These are phyloP conservation scores for Tylopilus sp. DNA, from an alignment of 768 basidiomycete species.

Conservation along the genomic window DNA sequence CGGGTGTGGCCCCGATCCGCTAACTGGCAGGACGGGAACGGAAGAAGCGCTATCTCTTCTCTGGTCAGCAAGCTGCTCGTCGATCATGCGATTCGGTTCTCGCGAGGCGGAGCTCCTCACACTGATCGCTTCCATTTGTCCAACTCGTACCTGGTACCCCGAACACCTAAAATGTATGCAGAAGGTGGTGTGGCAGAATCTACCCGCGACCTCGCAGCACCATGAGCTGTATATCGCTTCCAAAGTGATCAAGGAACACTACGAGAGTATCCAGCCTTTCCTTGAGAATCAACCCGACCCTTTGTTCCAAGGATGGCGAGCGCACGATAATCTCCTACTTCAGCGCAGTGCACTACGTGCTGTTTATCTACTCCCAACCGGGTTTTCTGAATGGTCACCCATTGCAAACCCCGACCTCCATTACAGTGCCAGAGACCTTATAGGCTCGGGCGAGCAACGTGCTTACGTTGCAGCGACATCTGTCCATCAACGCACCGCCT, in stretches of 20 bases:
- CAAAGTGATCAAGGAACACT: slow-evolving; percentile 29
- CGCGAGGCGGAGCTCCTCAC: slow-evolving; percentile 32
- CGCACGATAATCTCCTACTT: slow-evolving; percentile 7
- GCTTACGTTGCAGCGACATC: slow-evolving; percentile 12
- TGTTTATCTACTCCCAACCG: slow-evolving; percentile 7
- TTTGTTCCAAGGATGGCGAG: slow-evolving; percentile 7
- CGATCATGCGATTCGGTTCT: slow-evolving; percentile 36
- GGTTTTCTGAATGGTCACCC: background rate
- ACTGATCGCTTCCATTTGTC: slow-evolving; percentile 34
- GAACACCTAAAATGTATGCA: slow-evolving; percentile 38
- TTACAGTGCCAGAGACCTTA: slow-evolving; percentile 14
- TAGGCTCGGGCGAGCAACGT: slow-evolving; percentile 6
- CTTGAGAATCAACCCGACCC: background rate
- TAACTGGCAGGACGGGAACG: slow-evolving; percentile 41
- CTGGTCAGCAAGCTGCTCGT: slow-evolving; percentile 34
- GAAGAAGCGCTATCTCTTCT: slow-evolving; percentile 42
- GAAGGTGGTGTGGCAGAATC: slow-evolving; percentile 30
- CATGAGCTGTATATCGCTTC: slow-evolving; percentile 23
- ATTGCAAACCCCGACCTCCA: background rate
- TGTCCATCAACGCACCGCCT: background rate
- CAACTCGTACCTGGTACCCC: slow-evolving; percentile 38
- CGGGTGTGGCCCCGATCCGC: slow-evolving; percentile 41
- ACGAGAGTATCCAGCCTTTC: slow-evolving; percentile 13
- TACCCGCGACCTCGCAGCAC: slow-evolving; percentile 30
- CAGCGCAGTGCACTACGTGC: slow-evolving; percentile 16